Evolutionary conservation across 192 early-diverging fungal genomes (phyloP).

Genomic region (Anaeromyces robustus): DNA sequence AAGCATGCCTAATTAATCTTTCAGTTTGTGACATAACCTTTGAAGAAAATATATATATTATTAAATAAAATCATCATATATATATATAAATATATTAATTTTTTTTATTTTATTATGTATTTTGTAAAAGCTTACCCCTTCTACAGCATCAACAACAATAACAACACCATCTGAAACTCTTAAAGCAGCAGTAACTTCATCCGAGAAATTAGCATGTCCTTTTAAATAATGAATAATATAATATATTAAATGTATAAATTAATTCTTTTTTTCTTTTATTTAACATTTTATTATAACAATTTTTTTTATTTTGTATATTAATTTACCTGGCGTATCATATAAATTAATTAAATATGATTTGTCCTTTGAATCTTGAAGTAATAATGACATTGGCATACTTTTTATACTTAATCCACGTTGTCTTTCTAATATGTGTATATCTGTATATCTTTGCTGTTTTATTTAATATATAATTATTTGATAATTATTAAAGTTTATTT

Average conservation of each 20-base stretch:
- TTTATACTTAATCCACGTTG: slow-evolving; percentile 82
- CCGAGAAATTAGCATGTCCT: slow-evolving; percentile 88
- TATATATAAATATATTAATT: too few relatives aligned
- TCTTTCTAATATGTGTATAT: slow-evolving; percentile 80
- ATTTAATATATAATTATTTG: slow-evolving; percentile 1
- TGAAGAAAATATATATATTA: not conserved
- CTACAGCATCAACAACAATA: slow-evolving; percentile 86
- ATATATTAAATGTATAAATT: too few relatives aligned
- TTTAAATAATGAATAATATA: slow-evolving; percentile 2
- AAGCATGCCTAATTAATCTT: slow-evolving; percentile 63
- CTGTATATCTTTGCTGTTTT: slow-evolving; percentile 61
- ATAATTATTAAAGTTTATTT: too few relatives aligned
- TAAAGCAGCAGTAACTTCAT: slow-evolving; percentile 76
- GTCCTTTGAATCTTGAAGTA: slow-evolving; percentile 69
- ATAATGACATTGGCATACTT: slow-evolving; percentile 81
- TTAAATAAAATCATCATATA: too few relatives aligned
- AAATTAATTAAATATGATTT: slow-evolving; percentile 83
- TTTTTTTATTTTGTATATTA: too few relatives aligned
- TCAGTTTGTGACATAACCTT: slow-evolving; percentile 84
- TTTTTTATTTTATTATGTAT: too few relatives aligned
- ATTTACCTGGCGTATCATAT: slow-evolving; percentile 74
- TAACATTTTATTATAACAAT: too few relatives aligned
- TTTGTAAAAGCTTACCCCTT: slow-evolving; percentile 54
- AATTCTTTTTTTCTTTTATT: too few relatives aligned
- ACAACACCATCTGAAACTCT: slow-evolving; percentile 80